Base-by-base conservation (phyloP, 2,329 filamentous ascomycete species). In the Fusarium sp. region DNA sequence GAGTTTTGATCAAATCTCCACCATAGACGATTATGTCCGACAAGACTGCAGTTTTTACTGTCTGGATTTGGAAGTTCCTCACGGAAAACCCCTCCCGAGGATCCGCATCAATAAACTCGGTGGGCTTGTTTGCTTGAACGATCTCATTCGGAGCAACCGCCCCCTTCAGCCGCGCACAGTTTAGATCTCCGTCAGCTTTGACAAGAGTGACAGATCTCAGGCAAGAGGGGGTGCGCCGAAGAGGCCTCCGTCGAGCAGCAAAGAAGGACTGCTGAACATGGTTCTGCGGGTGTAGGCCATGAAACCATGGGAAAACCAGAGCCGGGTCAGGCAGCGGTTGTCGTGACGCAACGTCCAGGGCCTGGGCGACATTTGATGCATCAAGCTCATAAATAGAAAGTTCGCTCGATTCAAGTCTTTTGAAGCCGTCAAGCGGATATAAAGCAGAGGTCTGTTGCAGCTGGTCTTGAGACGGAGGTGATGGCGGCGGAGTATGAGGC, bases 11-110 rank as follows among this genome's bases (percentile, higher is more conserved):
- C 42, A 86, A 84, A 73, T 94, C 89, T 62, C 96, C 93, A 18
- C 94, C 94, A 80, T 99, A 99, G 2, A 99, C 90, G 45, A 99
- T 89, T 73, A 99, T 94, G 81, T 99, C 96, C 2, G 95, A 98
- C 14, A 96, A 89, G 74, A 93, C 90, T 62, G 95, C 95, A 74
- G 94, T 86, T 82, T 99, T 99, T 66, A 93, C 93, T 1, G 94
- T 89, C 82, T 99, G 96, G 44, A 98, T 98, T 78, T 98, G 96
- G 80, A 99, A 99, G 81, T 98, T 98, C 51, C 96, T 91, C 48
- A 98, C 95, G 9, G 94, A 98, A 80, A 98, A 98, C 14, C 96
- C 96, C 74, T 97, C 94, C 63, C 86, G 89, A 3, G 96, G 96
- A 79, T 99, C 96, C 45, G 92, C 89, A 48, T 97, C 94, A 69